These are phyloP conservation scores for Mycena maculata DNA, from an alignment of 768 basidiomycete species.

Conservation along the genomic window DNA sequence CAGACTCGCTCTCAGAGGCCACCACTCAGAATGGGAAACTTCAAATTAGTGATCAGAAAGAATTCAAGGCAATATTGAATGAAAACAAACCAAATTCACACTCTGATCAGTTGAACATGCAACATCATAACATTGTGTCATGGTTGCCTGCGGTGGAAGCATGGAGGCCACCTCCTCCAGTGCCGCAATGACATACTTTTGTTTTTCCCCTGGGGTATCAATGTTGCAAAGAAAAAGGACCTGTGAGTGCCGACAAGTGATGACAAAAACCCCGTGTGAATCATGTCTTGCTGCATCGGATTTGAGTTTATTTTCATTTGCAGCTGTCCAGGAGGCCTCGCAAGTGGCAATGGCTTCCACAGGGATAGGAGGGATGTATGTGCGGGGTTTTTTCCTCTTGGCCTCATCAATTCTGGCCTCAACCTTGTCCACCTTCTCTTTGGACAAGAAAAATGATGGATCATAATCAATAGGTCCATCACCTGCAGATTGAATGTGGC, in stretches of 20 bases:
- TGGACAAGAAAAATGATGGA: slow-evolving; percentile 47
- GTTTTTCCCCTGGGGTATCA: slow-evolving; percentile 51
- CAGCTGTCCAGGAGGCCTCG: slow-evolving; percentile 47
- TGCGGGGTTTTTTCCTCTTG: slow-evolving; percentile 32
- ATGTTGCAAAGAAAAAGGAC: slow-evolving; percentile 56
- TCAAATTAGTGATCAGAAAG: no score
- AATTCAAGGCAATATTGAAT: no score
- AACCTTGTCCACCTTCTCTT: slow-evolving; percentile 46
- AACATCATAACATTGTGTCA: slow-evolving; percentile 47
- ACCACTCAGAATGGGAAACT: slow-evolving; percentile 40
- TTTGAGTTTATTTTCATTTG: slow-evolving; percentile 44
- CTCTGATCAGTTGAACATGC: slow-evolving; percentile 49
- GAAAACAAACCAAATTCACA: slow-evolving; percentile 43
- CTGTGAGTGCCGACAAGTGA: slow-evolving; percentile 53
- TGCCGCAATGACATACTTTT: slow-evolving; percentile 51
- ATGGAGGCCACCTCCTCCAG: slow-evolving; percentile 43
- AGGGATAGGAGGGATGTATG: slow-evolving; percentile 36
- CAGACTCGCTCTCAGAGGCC: slow-evolving; percentile 33
- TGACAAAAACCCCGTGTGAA: slow-evolving; percentile 50
- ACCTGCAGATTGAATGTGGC: slow-evolving; percentile 44
- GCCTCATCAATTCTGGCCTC: slow-evolving; percentile 41
- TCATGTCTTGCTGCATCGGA: slow-evolving; percentile 43
- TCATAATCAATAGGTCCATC: slow-evolving; percentile 48
- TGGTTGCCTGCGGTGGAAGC: slow-evolving; percentile 43
- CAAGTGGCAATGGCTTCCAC: slow-evolving; percentile 51